Evolutionary conservation across 2,329 filamentous ascomycete genomes (phyloP), one percentile per base, ranked within the genome.

Genomic region (Pseudocercospora crystallina): DNA sequence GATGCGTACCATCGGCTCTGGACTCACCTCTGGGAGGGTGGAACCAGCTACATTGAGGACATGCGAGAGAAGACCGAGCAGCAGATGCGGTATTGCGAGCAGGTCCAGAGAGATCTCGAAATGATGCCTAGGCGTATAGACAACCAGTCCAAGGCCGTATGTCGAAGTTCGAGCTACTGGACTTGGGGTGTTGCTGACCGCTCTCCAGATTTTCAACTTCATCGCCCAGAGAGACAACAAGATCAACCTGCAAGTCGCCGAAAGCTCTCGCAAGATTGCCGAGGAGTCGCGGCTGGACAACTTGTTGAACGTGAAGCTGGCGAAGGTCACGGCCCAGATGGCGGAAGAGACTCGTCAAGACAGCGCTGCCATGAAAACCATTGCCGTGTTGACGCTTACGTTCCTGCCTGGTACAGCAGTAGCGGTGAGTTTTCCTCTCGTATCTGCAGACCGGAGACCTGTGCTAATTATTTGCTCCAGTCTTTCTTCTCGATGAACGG

Each of bases 281-380:
- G 64, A 68, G 49, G 65, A 68, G 49, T 58, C 61, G 35, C 55
- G 65, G 42, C 47, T 64, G 26, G 66, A 69, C 43, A 69, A 68
- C 38, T 54, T 68, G 34, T 58, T 68, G 17, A 67, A 65, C 40
- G 57, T 68, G 13, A 66, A 67, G 48, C 59, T 68, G 34, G 66
- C 66, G 12, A 64, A 65, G 43, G 61, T 63, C n/a, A 67, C 66
- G 5, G 63, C 63, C 7, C 63, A 67, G 35, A 59, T 68, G 33
- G 66, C 65, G 13, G 64, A 68, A 34, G 58, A 65, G 44, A 64
- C 65, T 17, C 50, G 65, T 43, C 56, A 65, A 8, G 71, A 75
- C 51, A 71, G 65, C 34, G 65, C 68, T 12, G 72, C 70, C 10
- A 76, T 76, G 73, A 74, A 74, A 57, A 73, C 71, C 0, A 74